Base-by-base conservation (phyloP, 306 rosid genomes). In the Prunus armeniaca region DNA sequence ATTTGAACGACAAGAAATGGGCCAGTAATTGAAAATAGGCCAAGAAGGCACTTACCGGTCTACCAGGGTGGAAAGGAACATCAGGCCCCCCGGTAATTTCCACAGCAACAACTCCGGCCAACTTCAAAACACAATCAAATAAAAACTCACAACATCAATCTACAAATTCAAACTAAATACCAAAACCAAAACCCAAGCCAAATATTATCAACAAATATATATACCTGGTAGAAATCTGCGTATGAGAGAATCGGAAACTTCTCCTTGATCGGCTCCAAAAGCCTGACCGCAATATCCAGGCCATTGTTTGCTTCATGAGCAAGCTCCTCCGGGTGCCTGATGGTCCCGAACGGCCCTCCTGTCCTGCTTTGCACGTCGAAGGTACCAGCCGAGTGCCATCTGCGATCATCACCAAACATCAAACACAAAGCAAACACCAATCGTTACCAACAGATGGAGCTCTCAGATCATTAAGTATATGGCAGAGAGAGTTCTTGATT, bases 381-480 rank as follows among this genome's bases (percentile, higher is more conserved):
- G 2, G 93, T 83, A 20, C 91, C 91, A 47, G 96, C 91, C 3
- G 92, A 84, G 79, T 88, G 96, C 96, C 96, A 88, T 73, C 93
- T 86, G 67, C 22, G 9, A 47, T 14, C 5, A 62, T 62, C 8
- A 19, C 49, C 61, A n/a, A 62, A 70, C 4, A 57, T 65, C 65
- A 12, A 32, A 72, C 49, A 58, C 12, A 5, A 5, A 60, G 1
- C 65, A 5, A 27, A 6, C 0, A 24, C 18, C 65, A 3, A 60
- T 25, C 32, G 3, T 12, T 5, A 14, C 65, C 18, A 20, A 22
- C 18, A 25, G 25, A 2, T 3, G 20, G 20, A 3, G 25, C 9
- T 22, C 9, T 25, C 9, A 12, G 3, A 56, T 56, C 6, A 20
- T 7, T 7, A 56, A 2, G 12, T 3, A 60, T 12, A 22, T 25